Evolutionary conservation across 192 early-diverging fungal species (phyloP).

Genomic region (Backusella luteola): DNA sequence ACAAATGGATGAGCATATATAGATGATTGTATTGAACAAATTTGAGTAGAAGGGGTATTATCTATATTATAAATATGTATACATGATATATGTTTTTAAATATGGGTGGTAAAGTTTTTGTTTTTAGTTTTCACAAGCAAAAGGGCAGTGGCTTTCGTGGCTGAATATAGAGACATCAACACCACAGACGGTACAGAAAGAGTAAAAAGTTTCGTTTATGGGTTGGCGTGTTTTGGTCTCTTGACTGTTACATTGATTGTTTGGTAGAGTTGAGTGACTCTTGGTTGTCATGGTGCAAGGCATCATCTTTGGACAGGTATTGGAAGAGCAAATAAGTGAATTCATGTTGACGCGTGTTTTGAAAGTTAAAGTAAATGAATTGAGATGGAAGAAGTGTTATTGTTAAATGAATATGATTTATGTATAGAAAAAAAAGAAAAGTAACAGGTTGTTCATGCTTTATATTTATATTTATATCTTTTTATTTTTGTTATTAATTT

Average conservation of each 20-base stretch:
- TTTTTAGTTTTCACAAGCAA: not conserved
- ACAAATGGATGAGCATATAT: not conserved
- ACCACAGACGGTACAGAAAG: slow-evolving; percentile 9
- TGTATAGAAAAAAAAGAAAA: not conserved
- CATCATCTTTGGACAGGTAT: not conserved
- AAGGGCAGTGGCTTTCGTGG: slow-evolving; percentile 9
- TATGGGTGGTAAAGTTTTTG: not conserved
- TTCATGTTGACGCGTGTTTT: not conserved
- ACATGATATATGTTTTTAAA: not conserved
- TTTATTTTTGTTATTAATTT: not conserved
- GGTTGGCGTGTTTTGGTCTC: not conserved
- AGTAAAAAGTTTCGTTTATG: not conserved
- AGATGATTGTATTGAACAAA: not conserved
- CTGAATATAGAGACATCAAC: slow-evolving; percentile 6
- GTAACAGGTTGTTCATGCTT: not conserved
- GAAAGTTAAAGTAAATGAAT: not conserved
- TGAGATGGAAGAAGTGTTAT: not conserved
- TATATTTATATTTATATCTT: not conserved
- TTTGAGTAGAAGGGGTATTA: not conserved
- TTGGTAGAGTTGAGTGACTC: not conserved
- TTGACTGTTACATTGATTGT: not conserved
- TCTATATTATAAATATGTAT: not conserved
- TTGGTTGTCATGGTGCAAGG: not conserved
- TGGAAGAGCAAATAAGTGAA: not conserved
- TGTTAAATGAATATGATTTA: not conserved